Evolutionary conservation across 2,329 filamentous ascomycete species (phyloP).

Genomic region (Chrysoporthe deuterocubensis): DNA sequence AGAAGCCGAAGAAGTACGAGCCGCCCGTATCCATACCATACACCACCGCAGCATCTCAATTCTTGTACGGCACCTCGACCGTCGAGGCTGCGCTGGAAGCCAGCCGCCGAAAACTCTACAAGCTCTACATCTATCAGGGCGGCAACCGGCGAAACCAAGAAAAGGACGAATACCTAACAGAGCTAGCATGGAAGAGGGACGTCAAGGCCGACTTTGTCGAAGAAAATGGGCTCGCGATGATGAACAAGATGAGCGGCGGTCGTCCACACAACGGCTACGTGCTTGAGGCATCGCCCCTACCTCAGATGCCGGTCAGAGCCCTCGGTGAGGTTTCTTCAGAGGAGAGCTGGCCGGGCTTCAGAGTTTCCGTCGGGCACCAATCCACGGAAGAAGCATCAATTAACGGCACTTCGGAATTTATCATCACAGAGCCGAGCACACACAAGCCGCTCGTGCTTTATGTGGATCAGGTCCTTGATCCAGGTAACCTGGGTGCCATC

Average conservation of each 20-base stretch:
- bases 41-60: constrained; percentile 87
- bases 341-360: constrained; percentile 54
- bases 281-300: constrained; percentile 83
- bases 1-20: constrained; percentile 23
- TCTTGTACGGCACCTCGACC: constrained; percentile 82
- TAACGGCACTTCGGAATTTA: constrained; percentile 68
- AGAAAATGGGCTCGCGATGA: constrained; percentile 65
- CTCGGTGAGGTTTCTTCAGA: constrained; percentile 56
- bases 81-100: constrained; percentile 77
- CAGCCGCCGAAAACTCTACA: constrained; percentile 75
- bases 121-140: constrained; percentile 75
- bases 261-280: constrained; percentile 90
- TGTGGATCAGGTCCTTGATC: constrained; percentile 78
- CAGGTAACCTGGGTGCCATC: constrained; percentile 88
- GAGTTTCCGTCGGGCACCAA: constrained; percentile 66
- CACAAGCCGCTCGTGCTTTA: constrained; percentile 74
- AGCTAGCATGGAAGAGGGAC: constrained; percentile 51
- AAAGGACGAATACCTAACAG: constrained; percentile 48
- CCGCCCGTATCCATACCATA: constrained; percentile 48
- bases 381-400: constrained; percentile 73
- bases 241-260: constrained; percentile 82
- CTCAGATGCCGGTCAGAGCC: constrained; percentile 67
- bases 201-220: constrained; percentile 63
- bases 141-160: constrained; percentile 51
- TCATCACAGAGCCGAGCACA: constrained; percentile 43